Evolutionary conservation across 2,329 filamentous ascomycete species (phyloP), one percentile per base, ranked within the genome.

Genomic region (Xylariaceae sp.): DNA sequence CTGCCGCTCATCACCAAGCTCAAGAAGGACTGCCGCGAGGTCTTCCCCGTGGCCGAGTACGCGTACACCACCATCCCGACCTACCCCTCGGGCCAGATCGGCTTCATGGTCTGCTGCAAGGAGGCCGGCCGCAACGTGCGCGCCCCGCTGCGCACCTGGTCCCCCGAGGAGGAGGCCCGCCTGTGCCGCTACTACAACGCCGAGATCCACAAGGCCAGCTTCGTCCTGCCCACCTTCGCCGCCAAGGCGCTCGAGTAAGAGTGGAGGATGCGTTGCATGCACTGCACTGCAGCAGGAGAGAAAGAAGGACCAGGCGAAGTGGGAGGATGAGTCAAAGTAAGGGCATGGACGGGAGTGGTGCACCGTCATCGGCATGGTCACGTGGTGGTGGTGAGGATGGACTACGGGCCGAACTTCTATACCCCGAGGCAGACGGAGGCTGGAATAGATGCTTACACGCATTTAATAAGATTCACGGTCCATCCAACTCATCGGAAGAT

Each of bases 41-140:
- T 98, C 64, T 98, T 98, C 81, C 89, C 92, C 46, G 85, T 86
- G 44, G 92, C 84, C 62, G 92, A 98, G 70, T 98, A 96, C 70
- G 92, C 85, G 53, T 98, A 95, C 77, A 96, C 90, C 57, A 96
- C 90, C 55, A 98, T 98, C 64, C 92, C 92, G 39, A 98, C 92
- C 59, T 98, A 98, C 74, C 92, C 92, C 48, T 94, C 87, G 37
- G 92, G 92, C 60, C 92, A 98, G 72, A 98, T 98, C 57, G 92
- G 92, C 60, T 98, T 98, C 81, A 95, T 98, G 89, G 86, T 98
- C 59, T 96, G 92, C 80, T 85, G 75, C 81, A 96, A 98, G 79
- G 90, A 96, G 60, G 70, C 79, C 60, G 78, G 66, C 58, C 77
- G 80, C 61, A 76, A 98, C 65, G 75, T 96, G 59, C 86, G 76